Base-by-base conservation (phyloP, 2,329 filamentous ascomycete species). In the Albophoma yamanashiensis region DNA sequence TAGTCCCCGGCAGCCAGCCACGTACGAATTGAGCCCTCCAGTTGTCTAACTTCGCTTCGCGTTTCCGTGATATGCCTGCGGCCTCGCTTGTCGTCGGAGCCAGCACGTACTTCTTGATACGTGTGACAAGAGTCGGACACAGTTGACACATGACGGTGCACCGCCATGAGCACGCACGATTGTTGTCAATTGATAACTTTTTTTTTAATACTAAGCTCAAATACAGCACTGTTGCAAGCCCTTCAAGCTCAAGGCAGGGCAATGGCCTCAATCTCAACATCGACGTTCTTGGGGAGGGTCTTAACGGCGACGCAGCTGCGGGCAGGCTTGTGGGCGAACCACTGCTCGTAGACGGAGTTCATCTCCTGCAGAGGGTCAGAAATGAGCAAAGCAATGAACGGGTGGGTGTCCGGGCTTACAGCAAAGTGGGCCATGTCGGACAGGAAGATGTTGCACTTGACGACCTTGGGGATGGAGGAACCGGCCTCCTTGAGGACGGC, bases 361-460 rank as follows among this genome's bases (percentile, higher is more conserved):
- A 96, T 91, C 72, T 86, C 85, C 73, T 82, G 61, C 9, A 22
- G 9, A 20, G 25, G 40, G 4, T 52, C 20, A 55, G 55, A 5
- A 1, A 60, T 22, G n/a, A n/a, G 22, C 38, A 39, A 15, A n/a
- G 12, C 22, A 17, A 8, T 6, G 15, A 15, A 56, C 22, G 22
- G 56, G 12, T n/a, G 15, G 5, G 27, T 20, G 14, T 4, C 25
- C 7, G 5, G 12, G 71, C 79, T 66, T 70, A 82, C 80, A 57
- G 83, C 86, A 71, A 97, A 97, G 76, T 94, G 82, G 64, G 82
- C 84, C 93, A 97, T 97, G 75, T 95, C 89, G 57, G 89, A 88
- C 63, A 97, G 78, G 82, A 97, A 97, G 71, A 96, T 88, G 72
- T 87, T 91, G 68, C 92, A 89, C 83, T 97, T 96, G 77, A 97